Base-by-base conservation (phyloP, 352 stramenopile species). In the Pythium dissimile region DNA sequence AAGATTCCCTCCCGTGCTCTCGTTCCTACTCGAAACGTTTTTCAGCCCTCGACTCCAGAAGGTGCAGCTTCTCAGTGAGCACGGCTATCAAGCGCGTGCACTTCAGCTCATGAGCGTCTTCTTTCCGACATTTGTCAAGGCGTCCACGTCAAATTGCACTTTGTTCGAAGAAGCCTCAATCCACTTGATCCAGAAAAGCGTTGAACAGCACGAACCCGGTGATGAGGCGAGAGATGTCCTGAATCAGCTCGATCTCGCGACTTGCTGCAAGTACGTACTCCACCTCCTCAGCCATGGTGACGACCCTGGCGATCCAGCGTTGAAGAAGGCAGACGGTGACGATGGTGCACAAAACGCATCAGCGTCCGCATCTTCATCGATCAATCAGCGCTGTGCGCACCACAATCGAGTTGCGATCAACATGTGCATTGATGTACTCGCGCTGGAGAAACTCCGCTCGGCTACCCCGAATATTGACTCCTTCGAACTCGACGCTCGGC, bases 31-130 rank as follows among this genome's bases (percentile, higher is more conserved):
- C n/a, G 80, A 90, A 44, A 87, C 75, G 15, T 90, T 81, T 53
- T 88, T 90, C 50, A 88, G 76, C 47, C 75, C 79, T 16, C 65
- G 69, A 23, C 67, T 89, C 3, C 75, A 84, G 43, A 66, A 76
- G 44, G 62, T 89, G 5, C 76, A 89, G 59, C 56, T 75, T 3
- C 56, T 64, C 21, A 71, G 71, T 26, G 76, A 87, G 21, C 67
- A 87, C 26, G 79, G 75, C 1, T 89, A 73, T 45, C 79, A 89
- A 24, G 84, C 79, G 4, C 69, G 77, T 10, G 74, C 79, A 27
- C 62, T 92, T 3, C 82, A 92, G 65, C 50, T 92, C 13, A 60
- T 92, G 20, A 88, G 78, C 24, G 72, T 92, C 3, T 92, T 92
- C 64, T 92, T 88, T 52, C 76, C 79, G 2, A 76, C 82, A 1